These are phyloP conservation scores for Ganoderma sinense DNA, from an alignment of 1,284 basidiomycete species.

Conservation along the genomic window DNA sequence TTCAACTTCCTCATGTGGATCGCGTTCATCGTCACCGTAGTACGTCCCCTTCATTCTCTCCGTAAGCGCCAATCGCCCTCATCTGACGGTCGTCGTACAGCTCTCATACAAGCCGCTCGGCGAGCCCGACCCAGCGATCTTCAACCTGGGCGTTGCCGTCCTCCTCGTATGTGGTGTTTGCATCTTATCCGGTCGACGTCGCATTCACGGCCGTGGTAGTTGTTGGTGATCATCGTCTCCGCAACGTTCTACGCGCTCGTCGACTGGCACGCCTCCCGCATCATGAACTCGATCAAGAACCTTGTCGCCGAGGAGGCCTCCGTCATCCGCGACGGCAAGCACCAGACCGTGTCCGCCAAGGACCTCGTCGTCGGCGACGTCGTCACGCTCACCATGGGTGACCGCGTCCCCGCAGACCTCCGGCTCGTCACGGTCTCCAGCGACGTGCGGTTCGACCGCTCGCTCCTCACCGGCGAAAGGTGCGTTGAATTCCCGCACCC, in stretches of 20 bases:
- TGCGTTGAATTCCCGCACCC: constrained; percentile 14
- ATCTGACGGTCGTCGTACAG: constrained; percentile 37
- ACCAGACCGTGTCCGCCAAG: constrained; percentile 36
- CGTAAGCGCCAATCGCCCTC: background rate
- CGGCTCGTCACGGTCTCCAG: constrained; percentile 54
- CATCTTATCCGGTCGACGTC: constrained; percentile 47
- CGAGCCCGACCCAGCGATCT: constrained; percentile 50
- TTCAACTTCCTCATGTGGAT: constrained; percentile 63
- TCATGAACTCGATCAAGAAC: constrained; percentile 60
- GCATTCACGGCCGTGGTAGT: constrained; percentile 55
- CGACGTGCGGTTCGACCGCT: constrained; percentile 68
- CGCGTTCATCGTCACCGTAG: constrained; percentile 54
- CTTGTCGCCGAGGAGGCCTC: constrained; percentile 58
- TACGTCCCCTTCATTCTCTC: constrained; percentile 31
- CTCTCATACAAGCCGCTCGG: constrained; percentile 60
- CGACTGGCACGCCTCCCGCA: constrained; percentile 53
- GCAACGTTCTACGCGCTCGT: constrained; percentile 48
- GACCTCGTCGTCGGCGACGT: constrained; percentile 44
- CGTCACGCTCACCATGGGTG: constrained; percentile 47
- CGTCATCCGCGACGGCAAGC: constrained; percentile 53
- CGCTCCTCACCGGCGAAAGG: constrained; percentile 70
- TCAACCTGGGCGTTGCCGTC: constrained; percentile 57
- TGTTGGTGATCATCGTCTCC: constrained; percentile 46
- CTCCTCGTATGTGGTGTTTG: constrained; percentile 48
- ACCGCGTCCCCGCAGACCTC: constrained; percentile 55